These are phyloP conservation scores for Arachis hypogaea DNA, from an alignment of 306 rosid species.

Conservation along the genomic window DNA sequence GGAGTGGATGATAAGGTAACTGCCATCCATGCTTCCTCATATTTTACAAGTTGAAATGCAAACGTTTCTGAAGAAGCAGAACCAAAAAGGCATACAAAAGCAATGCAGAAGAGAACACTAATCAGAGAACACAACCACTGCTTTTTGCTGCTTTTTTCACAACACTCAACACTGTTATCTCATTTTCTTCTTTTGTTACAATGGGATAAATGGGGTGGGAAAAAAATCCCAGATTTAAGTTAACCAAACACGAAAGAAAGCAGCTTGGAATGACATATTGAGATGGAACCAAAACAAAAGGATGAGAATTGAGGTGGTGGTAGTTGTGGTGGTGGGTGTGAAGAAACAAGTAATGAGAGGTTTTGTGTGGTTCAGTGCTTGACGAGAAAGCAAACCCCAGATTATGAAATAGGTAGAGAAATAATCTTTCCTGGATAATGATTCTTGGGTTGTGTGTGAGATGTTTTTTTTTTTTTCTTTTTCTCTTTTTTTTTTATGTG, in stretches of 20 bases:
- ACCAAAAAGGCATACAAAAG: background rate
- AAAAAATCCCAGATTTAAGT: conserved; percentile 43
- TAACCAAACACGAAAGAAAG: conserved; percentile 5
- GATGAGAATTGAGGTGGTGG: background rate
- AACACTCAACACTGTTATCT: conserved; percentile 34
- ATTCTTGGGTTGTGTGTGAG: conserved; percentile 8
- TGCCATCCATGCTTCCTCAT: conserved; percentile 98
- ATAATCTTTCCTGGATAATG: conserved; percentile 25
- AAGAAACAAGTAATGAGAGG: conserved; percentile 1
- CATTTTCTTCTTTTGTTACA: conserved; percentile 25
- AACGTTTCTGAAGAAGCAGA: conserved; percentile 23
- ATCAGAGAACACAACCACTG: conserved; percentile 9
- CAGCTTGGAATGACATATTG: conserved; percentile 23
- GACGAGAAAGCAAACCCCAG: conserved; percentile 38
- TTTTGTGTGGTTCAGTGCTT: conserved; percentile 13
- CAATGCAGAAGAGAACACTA: conserved; percentile 24
- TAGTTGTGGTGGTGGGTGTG: background rate
- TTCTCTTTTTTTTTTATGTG: background rate
- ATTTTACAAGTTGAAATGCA: conserved; percentile 42
- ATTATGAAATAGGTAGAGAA: conserved; percentile 37
- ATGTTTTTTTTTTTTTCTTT: too few species aligned
- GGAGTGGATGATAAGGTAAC: conserved; percentile 89
- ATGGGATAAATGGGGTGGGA: conserved; percentile 11
- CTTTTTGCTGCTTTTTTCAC: conserved; percentile 8
- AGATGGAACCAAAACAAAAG: conserved; percentile 32